phyloP scores from a whole-genome alignment of 2,329 filamentous ascomycete species.

The Exutisphaerella laricina region DNA sequence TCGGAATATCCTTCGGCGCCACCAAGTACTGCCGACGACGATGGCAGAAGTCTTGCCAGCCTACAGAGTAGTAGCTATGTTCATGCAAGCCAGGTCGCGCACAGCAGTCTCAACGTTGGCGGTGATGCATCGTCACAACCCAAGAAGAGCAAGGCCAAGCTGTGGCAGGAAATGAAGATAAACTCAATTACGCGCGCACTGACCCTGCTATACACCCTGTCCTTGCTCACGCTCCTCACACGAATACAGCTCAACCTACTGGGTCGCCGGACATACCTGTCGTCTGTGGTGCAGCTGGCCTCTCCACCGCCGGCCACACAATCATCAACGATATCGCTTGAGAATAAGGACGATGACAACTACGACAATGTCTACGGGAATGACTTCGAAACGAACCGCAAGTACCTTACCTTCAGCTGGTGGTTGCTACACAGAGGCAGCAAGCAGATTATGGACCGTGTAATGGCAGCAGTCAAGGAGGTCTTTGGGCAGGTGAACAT shows the following conservation, averaged over 20 bases:
- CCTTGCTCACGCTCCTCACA: conserved; percentile 84
- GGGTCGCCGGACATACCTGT: conserved; percentile 89
- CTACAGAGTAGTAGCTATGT: conserved; percentile 73
- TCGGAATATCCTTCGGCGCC: conserved; percentile 54
- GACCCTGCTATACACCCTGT: conserved; percentile 85
- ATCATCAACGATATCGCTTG: conserved; percentile 72
- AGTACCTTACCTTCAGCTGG: conserved; percentile 96
- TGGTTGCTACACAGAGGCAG: conserved; percentile 92
- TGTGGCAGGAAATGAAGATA: conserved; percentile 98
- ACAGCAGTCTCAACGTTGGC: conserved; percentile 31
- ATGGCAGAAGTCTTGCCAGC: conserved; percentile 71
- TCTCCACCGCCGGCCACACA: conserved; percentile 59
- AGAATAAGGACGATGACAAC: conserved; percentile 89
- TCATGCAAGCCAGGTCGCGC: conserved; percentile 70
- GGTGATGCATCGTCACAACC: conserved; percentile 42
- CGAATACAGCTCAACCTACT: conserved; percentile 95
- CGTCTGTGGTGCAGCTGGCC: conserved; percentile 86
- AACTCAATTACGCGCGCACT: conserved; percentile 87
- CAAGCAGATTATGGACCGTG: conserved; percentile 72
- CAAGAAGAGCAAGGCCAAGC: conserved; percentile 80
- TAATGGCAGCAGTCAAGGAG: conserved; percentile 79
- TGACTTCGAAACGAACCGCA: conserved; percentile 93
- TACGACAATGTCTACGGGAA: conserved; percentile 76
- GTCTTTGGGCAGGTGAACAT: conserved; percentile 87
- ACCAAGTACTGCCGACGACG: conserved; percentile 74